These are phyloP conservation scores for Rhodosporidiobolus odoratus DNA, from an alignment of 768 basidiomycete species.

Conservation along the genomic window DNA sequence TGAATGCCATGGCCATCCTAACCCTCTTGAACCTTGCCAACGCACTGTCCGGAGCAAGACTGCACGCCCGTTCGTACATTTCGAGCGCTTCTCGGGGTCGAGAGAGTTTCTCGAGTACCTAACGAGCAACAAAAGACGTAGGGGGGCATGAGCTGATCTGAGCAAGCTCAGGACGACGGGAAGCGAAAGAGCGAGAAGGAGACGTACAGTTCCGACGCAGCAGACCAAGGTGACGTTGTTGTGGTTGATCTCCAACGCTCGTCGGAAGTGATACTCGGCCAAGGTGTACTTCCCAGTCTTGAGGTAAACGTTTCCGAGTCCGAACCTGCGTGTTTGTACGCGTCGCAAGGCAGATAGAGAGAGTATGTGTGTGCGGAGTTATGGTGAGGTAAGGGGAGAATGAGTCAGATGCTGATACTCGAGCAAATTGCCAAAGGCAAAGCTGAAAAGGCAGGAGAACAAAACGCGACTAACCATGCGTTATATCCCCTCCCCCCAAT, in stretches of 20 bases:
- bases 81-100: constrained; percentile 68
- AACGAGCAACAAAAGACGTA: constrained; percentile 6
- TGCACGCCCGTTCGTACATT: constrained; percentile 74
- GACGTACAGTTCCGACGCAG: constrained; percentile 89
- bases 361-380: not conserved
- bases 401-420: too few species aligned
- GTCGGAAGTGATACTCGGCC: constrained; percentile 94
- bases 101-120: constrained; percentile 85
- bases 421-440: too few species aligned
- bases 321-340: constrained; percentile 63
- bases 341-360: not conserved
- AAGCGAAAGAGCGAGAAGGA: constrained; percentile 32
- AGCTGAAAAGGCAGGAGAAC: not conserved
- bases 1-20: constrained; percentile 78
- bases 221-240: constrained; percentile 91
- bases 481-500: constrained; percentile 74
- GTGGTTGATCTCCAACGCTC: constrained; percentile 85
- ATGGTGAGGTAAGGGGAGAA: too few species aligned
- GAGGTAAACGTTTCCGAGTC: constrained; percentile 93
- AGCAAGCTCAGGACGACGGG: not conserved
- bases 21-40: constrained; percentile 90
- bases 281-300: constrained; percentile 85
- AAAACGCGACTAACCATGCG: constrained; percentile 69
- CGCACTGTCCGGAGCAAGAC: constrained; percentile 76
- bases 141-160: not conserved